These are phyloP conservation scores for Pseudopithomyces maydicus DNA, from an alignment of 2,329 filamentous ascomycete species.

Conservation along the genomic window DNA sequence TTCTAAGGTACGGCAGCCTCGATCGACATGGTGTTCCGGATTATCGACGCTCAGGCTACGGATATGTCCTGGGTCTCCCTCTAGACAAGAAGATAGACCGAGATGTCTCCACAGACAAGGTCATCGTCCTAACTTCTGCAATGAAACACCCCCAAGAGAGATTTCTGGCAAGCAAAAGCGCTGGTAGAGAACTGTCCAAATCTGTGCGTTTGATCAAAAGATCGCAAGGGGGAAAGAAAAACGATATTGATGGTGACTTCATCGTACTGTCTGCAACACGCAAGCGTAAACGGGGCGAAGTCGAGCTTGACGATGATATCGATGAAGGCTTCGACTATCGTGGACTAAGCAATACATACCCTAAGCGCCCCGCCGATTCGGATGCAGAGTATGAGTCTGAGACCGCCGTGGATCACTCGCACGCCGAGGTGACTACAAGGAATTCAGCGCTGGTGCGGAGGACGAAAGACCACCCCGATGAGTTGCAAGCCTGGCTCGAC, in stretches of 20 bases:
- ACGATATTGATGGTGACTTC: slow-evolving; percentile 30
- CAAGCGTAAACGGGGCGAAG: slow-evolving; percentile 28
- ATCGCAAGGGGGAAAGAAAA: neutral
- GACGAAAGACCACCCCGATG: slow-evolving; percentile 68
- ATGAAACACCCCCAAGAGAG: slow-evolving; percentile 52
- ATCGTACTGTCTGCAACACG: slow-evolving; percentile 27
- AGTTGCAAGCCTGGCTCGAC: slow-evolving; percentile 75
- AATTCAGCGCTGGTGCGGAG: slow-evolving; percentile 66
- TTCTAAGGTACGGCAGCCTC: slow-evolving; percentile 73
- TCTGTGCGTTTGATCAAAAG: slow-evolving; percentile 31
- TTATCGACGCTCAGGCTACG: slow-evolving; percentile 72
- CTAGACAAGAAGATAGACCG: slow-evolving; percentile 69
- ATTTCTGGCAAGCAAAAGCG: slow-evolving; percentile 47
- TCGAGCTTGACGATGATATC: slow-evolving; percentile 12
- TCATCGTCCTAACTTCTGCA: slow-evolving; percentile 42
- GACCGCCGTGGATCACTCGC: slow-evolving; percentile 12
- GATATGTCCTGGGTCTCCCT: slow-evolving; percentile 71
- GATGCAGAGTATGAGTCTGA: slow-evolving; percentile 44
- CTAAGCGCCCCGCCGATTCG: slow-evolving; percentile 33
- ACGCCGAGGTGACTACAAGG: slow-evolving; percentile 51
- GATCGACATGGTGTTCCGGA: slow-evolving; percentile 73
- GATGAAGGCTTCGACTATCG: slow-evolving; percentile 41
- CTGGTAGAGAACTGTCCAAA: slow-evolving; percentile 27
- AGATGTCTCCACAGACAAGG: slow-evolving; percentile 60
- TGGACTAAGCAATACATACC: slow-evolving; percentile 32